Percentiles rank a stretch among this genome's conserved stretches.
Conservation (phyloP, 1,139 yeast species). For the Diutina pseudorugosa region DNA sequence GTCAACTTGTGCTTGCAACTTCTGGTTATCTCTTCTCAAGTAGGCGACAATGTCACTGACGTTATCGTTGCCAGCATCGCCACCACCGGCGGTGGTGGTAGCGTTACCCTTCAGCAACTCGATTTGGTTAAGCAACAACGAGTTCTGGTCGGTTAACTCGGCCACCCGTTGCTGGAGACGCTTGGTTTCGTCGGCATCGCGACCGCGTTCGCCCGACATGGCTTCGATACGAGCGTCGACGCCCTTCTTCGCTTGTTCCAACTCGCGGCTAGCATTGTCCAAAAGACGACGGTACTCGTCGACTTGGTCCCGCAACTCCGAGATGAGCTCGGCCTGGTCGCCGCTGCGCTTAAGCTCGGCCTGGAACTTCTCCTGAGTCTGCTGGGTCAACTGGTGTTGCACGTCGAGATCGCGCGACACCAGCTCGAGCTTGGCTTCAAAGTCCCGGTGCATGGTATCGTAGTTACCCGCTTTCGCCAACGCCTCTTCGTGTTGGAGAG, state of each 20-base stretch:
- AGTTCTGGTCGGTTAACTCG: neutral
- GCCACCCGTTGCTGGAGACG: neutral
- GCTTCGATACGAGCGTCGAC: neutral
- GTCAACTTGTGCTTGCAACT: constrained; percentile 47
- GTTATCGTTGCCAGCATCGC: constrained; percentile 10
- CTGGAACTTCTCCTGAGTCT: constrained; percentile 1
- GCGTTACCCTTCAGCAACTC: constrained; percentile 3
- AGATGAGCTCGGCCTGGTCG: neutral
- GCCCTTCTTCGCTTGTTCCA: neutral
- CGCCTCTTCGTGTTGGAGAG: constrained; percentile 5
- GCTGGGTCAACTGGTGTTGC: neutral
- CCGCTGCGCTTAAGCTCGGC: neutral
- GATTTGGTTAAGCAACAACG: constrained; percentile 4
- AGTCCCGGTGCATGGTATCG: constrained; percentile 43
- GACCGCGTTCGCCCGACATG: no score
- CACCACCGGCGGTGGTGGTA: neutral
- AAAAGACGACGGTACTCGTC: neutral
- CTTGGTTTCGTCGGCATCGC: neutral
- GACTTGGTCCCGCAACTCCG: neutral
- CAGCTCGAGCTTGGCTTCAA: constrained; percentile 50
- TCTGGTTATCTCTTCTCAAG: constrained; percentile 69
- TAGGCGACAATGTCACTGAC: constrained; percentile 46
- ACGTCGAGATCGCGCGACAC: neutral
- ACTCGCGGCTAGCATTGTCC: neutral
- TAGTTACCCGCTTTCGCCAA: constrained; percentile 17